phyloP scores from a whole-genome alignment of 2,329 filamentous ascomycete species.

The Passalora sequoiae region DNA sequence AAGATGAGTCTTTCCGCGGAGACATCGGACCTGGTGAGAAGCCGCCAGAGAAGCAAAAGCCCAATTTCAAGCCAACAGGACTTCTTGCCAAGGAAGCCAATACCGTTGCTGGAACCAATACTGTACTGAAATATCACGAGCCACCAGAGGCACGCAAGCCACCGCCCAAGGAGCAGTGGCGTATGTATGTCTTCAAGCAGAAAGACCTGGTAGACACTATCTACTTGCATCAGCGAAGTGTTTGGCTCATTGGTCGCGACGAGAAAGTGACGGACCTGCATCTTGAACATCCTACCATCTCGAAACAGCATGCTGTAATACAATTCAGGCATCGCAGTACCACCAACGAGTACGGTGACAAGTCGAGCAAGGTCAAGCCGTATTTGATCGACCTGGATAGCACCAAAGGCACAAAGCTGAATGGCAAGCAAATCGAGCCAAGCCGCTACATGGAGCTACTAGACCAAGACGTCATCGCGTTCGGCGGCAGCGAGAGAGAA shows the following conservation, averaged over 20 bases:
- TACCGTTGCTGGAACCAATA: constrained; percentile 65
- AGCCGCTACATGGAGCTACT: constrained; percentile 80
- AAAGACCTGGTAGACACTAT: constrained; percentile 75
- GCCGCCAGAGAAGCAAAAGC: constrained; percentile 66
- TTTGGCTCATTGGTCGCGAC: constrained; percentile 87
- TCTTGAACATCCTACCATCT: constrained; percentile 85
- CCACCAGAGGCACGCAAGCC: constrained; percentile 89
- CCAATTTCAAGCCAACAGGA: constrained; percentile 78
- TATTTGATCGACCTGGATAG: constrained; percentile 93
- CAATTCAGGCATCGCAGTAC: constrained; percentile 85
- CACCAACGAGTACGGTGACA: constrained; percentile 81
- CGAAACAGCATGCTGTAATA: constrained; percentile 91
- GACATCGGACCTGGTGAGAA: constrained; percentile 29
- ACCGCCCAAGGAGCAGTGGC: constrained; percentile 71
- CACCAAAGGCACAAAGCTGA: constrained; percentile 81
- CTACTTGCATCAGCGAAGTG: constrained; percentile 68
- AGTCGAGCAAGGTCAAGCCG: constrained; percentile 63
- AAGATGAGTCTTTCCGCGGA: constrained; percentile 42
- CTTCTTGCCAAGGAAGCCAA: constrained; percentile 85
- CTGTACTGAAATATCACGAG: constrained; percentile 93
- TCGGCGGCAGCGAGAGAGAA: constrained; percentile 83
- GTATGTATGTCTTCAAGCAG: constrained; percentile 84
- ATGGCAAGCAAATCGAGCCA: constrained; percentile 65
- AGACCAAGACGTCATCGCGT: constrained; percentile 82
- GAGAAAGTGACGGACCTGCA: constrained; percentile 72